A percentile compares a stretch with the other conserved stretches of the same genome.
These are phyloP conservation scores for Hymenotorrendiella dingleyae DNA, from an alignment of 2,329 filamentous ascomycete species.

Conservation along the genomic window DNA sequence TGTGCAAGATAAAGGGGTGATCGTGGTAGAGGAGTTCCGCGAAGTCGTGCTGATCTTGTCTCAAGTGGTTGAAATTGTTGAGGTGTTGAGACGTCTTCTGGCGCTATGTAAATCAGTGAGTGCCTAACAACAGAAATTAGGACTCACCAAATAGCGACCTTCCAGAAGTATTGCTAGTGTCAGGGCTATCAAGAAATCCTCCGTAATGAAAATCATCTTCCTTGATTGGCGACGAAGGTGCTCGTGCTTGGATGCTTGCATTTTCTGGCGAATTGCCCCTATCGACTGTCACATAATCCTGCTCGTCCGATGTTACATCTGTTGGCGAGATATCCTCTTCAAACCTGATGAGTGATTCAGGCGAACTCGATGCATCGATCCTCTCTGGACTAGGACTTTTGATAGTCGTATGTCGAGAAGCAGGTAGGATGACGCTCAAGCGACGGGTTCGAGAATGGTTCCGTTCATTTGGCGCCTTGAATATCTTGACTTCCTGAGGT, in stretches of 20 bases:
- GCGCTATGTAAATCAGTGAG: constrained; percentile 17
- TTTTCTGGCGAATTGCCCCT: constrained; percentile 4
- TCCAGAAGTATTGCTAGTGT: constrained; percentile 6
- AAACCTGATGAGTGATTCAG: neutral
- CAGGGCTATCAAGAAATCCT: constrained; percentile 23
- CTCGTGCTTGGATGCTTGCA: neutral
- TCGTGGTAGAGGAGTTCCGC: constrained; percentile 23
- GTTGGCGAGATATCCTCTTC: neutral
- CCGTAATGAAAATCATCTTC: constrained; percentile 27
- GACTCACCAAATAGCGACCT: constrained; percentile 19
- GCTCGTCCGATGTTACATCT: neutral
- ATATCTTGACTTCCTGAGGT: neutral
- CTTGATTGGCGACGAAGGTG: constrained; percentile 14
- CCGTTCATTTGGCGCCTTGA: neutral
- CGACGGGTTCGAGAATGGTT: neutral
- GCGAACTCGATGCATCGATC: neutral
- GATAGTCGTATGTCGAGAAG: neutral
- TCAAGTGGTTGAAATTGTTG: constrained; percentile 13
- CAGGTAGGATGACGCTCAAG: neutral
- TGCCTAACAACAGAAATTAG: neutral
- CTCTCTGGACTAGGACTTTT: neutral
- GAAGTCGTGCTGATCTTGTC: constrained; percentile 9
- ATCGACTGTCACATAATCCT: neutral
- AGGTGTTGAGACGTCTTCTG: constrained; percentile 26
- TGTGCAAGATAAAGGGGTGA: constrained; percentile 31